Evolutionary conservation across 331 rosid species (phyloP).

Genomic region (Malus hybrid): DNA sequence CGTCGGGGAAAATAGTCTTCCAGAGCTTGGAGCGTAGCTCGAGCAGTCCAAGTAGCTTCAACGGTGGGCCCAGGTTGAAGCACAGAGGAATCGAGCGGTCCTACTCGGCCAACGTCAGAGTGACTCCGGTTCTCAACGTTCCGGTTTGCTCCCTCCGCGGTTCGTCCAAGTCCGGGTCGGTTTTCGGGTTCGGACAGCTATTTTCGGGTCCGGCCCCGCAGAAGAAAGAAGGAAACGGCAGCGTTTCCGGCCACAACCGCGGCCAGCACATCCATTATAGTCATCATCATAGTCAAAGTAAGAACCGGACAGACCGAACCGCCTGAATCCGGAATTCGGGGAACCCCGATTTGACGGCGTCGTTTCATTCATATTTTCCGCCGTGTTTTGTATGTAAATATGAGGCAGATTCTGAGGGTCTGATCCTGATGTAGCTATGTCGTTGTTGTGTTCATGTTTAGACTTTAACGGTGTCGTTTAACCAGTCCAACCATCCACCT

Average conservation of each 20-base stretch:
- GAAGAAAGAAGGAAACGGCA: conserved; percentile 40
- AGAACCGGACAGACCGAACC: conserved; percentile 38
- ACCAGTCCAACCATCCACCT: neutral
- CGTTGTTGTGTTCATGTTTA: neutral
- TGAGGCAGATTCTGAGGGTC: neutral
- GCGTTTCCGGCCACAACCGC: conserved; percentile 10
- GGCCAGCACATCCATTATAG: conserved; percentile 1
- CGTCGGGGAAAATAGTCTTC: conserved; percentile 84
- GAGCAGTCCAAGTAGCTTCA: conserved; percentile 89
- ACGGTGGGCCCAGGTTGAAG: conserved; percentile 77
- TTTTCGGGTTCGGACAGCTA: conserved; percentile 76
- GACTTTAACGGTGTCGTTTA: neutral
- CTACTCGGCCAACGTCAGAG: conserved; percentile 77
- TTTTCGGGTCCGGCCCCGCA: conserved; percentile 55
- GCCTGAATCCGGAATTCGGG: conserved; percentile 12
- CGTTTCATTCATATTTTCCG: neutral
- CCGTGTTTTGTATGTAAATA: conserved; percentile 36
- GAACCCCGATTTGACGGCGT: neutral
- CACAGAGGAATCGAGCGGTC: conserved; percentile 90
- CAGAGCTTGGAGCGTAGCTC: conserved; percentile 92
- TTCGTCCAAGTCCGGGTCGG: conserved; percentile 67
- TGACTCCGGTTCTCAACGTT: conserved; percentile 87
- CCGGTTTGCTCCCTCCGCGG: conserved; percentile 85
- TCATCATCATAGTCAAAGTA: conserved; percentile 19
- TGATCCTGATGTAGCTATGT: neutral